These are phyloP conservation scores for Metschnikowia borealis DNA, from an alignment of 805 yeast species.

Conservation along the genomic window DNA sequence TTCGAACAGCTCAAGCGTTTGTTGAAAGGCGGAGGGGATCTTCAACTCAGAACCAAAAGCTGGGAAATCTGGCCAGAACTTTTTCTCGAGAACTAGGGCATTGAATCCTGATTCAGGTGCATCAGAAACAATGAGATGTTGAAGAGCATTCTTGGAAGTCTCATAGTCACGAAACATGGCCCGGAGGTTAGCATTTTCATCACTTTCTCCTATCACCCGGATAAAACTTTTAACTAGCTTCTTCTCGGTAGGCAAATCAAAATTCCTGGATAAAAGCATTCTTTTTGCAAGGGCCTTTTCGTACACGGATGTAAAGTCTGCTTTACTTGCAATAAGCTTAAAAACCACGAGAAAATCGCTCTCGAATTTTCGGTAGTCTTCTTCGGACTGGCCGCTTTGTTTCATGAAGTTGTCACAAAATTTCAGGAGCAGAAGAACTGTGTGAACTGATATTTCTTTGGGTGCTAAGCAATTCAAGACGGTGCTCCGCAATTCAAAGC, in stretches of 20 bases:
- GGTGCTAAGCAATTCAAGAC: conserved; percentile 19
- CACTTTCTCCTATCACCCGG: conserved; percentile 29
- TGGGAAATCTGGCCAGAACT: conserved; percentile 41
- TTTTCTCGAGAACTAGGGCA: conserved; percentile 31
- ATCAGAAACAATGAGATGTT: neutral
- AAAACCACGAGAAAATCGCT: conserved; percentile 25
- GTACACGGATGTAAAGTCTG: conserved; percentile 28
- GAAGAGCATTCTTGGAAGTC: conserved; percentile 18
- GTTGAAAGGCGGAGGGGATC: conserved; percentile 23
- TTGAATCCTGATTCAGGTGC: conserved; percentile 21
- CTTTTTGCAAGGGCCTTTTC: conserved; percentile 36
- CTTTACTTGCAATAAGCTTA: conserved; percentile 32
- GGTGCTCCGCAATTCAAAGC: conserved; percentile 30
- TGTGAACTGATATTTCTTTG: conserved; percentile 12
- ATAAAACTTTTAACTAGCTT: conserved; percentile 23
- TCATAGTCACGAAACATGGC: conserved; percentile 35
- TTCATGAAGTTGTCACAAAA: conserved; percentile 30
- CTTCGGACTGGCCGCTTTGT: conserved; percentile 10
- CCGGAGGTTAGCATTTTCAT: conserved; percentile 24
- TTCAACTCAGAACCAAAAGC: conserved; percentile 17
- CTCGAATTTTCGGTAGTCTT: conserved; percentile 17
- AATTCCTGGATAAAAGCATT: conserved; percentile 24
- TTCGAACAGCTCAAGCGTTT: conserved; percentile 21
- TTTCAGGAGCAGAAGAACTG: conserved; percentile 26
- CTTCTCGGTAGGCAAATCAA: conserved; percentile 19